Percentiles rank a stretch among this genome's conserved stretches.
These are phyloP conservation scores for Ceratocystis alfenasii DNA, from an alignment of 2,329 filamentous ascomycete genomes.

Conservation along the genomic window DNA sequence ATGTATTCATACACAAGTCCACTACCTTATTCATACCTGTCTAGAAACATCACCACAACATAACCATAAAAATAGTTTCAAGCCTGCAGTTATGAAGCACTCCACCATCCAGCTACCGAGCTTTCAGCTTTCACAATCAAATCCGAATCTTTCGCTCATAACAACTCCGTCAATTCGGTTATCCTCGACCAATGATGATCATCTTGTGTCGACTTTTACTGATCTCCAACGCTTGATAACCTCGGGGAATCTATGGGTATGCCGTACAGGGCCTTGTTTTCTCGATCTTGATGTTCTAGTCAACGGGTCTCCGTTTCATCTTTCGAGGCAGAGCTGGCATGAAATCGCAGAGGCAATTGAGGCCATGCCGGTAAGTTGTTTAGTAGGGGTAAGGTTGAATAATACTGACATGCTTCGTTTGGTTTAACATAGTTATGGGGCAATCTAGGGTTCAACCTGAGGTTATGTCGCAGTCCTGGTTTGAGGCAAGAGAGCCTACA, in stretches of 20 bases:
- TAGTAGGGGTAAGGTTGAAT: not conserved
- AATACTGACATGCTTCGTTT: not conserved
- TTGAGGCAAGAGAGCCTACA: not conserved
- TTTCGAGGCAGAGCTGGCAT: conserved; percentile 3
- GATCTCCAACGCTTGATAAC: conserved; percentile 14
- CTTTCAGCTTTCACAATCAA: conserved; percentile 11
- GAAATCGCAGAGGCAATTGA: conserved; percentile 16
- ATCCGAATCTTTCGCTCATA: not conserved
- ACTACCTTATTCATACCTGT: not conserved
- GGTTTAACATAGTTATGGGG: conserved; percentile 17
- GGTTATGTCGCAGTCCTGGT: conserved; percentile 13
- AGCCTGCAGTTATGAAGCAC: not conserved
- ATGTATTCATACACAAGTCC: not conserved
- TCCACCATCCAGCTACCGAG: conserved; percentile 11
- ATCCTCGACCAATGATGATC: not conserved
- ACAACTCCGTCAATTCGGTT: conserved; percentile 2
- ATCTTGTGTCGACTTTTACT: conserved; percentile 9
- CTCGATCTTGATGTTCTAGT: conserved; percentile 17
- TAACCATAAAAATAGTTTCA: not conserved
- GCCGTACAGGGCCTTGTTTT: conserved; percentile 21
- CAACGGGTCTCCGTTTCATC: conserved; percentile 17
- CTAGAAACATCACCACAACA: not conserved
- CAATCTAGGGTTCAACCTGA: conserved; percentile 20
- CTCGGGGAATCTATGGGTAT: conserved; percentile 19
- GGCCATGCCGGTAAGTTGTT: conserved; percentile 19